phyloP scores from a whole-genome alignment of 768 basidiomycete species.

The Basidioascus undulatus region DNA sequence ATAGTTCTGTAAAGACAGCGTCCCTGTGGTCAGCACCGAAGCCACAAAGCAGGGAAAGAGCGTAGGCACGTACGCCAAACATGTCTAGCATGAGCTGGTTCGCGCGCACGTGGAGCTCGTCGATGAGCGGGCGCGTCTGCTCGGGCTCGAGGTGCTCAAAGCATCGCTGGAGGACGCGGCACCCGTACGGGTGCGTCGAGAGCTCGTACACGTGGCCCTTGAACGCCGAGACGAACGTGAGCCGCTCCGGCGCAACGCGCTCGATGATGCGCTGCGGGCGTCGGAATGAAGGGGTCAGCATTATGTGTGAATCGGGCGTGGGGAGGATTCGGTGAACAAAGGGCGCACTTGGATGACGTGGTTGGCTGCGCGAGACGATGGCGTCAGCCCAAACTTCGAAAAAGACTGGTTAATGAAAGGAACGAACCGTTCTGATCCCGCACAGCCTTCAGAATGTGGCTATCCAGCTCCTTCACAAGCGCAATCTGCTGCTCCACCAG shows the following conservation, averaged over 20 bases:
- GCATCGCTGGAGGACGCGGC: slow-evolving; percentile 79
- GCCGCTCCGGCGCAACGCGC: slow-evolving; percentile 46
- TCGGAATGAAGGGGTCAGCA: background rate
- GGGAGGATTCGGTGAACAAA: background rate
- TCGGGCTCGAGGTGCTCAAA: slow-evolving; percentile 57
- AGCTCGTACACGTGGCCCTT: slow-evolving; percentile 54
- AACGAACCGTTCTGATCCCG: slow-evolving; percentile 78
- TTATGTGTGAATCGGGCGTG: too few relatives aligned
- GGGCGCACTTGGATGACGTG: slow-evolving; percentile 37
- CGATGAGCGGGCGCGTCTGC: slow-evolving; percentile 43
- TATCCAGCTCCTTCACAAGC: slow-evolving; percentile 56
- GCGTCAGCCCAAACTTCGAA: too few relatives aligned
- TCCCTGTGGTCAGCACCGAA: background rate
- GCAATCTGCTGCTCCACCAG: slow-evolving; percentile 48
- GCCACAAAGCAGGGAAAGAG: slow-evolving; percentile 14
- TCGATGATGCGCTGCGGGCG: slow-evolving; percentile 53
- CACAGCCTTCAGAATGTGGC: slow-evolving; percentile 58
- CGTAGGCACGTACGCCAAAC: slow-evolving; percentile 41
- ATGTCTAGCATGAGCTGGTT: slow-evolving; percentile 63
- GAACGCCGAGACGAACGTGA: slow-evolving; percentile 48
- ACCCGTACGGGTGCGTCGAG: slow-evolving; percentile 74
- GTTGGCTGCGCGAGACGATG: too few relatives aligned
- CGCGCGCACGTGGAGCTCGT: slow-evolving; percentile 53
- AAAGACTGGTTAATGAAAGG: too few relatives aligned
- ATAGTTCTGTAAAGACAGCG: slow-evolving; percentile 4